These are phyloP conservation scores for Aspergillus sp. DNA, from an alignment of 2,329 filamentous ascomycete genomes.

Conservation along the genomic window DNA sequence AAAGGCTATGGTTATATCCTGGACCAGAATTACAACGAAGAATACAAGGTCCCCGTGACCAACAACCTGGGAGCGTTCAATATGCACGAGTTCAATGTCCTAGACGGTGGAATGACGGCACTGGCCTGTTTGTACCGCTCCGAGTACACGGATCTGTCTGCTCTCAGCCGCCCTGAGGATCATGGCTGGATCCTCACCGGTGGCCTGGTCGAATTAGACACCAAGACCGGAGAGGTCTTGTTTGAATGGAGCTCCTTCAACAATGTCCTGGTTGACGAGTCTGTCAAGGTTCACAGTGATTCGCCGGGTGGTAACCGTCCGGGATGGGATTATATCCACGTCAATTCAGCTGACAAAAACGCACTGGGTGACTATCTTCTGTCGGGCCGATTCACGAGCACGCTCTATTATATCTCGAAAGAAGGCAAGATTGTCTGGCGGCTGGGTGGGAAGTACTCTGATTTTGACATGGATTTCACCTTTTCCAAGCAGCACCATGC, in stretches of 20 bases:
- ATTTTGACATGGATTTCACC: constrained; percentile 39
- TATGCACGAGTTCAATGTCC: constrained; percentile 48
- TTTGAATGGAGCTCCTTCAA: constrained; percentile 44
- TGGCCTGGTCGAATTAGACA: constrained; percentile 45
- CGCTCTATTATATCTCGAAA: constrained; percentile 44
- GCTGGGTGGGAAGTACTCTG: constrained; percentile 39
- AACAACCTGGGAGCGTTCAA: constrained; percentile 39
- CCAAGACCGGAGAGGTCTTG: constrained; percentile 39
- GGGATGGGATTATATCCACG: constrained; percentile 44
- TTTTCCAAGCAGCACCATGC: constrained; percentile 47
- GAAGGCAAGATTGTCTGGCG: constrained; percentile 46
- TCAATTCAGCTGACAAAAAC: constrained; percentile 49
- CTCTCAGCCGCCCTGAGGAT: constrained; percentile 38
- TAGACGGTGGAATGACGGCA: constrained; percentile 41
- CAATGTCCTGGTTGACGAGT: constrained; percentile 39
- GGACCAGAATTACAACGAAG: constrained; percentile 51
- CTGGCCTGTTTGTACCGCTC: constrained; percentile 35
- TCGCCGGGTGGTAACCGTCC: constrained; percentile 19
- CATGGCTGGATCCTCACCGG: constrained; percentile 38
- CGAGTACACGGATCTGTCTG: constrained; percentile 29
- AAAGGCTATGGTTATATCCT: constrained; percentile 55
- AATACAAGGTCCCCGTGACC: constrained; percentile 39
- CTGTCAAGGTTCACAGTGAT: constrained; percentile 27
- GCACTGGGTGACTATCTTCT: constrained; percentile 45
- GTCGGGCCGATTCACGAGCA: constrained; percentile 44